phyloP scores from a whole-genome alignment of 768 basidiomycete species.

The Harrya chromipes region DNA sequence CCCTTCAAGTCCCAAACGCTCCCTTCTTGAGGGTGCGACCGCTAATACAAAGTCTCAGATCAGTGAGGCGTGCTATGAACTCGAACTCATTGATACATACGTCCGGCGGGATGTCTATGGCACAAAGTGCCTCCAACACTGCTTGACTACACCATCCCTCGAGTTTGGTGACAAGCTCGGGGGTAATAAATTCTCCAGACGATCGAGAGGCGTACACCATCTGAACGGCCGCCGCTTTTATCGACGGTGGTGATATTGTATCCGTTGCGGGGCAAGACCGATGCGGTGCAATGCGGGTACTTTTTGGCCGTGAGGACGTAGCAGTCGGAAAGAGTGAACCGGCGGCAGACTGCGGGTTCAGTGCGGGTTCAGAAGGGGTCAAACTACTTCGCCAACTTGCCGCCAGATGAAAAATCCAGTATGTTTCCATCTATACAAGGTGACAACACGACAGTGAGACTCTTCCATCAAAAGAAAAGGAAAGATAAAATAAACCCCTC shows the following conservation, averaged over 20 bases:
- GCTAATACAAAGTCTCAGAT: conserved; percentile 34
- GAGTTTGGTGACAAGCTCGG: conserved; percentile 53
- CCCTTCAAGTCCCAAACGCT: conserved; percentile 51
- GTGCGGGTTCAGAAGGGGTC: conserved; percentile 19
- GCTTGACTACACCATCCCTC: conserved; percentile 64
- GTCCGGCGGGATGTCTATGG: conserved; percentile 45
- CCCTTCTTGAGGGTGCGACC: conserved; percentile 49
- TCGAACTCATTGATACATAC: conserved; percentile 34
- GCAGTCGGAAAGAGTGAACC: conserved; percentile 38
- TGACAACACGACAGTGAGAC: neutral
- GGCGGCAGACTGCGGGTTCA: conserved; percentile 43
- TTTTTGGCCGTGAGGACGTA: conserved; percentile 5
- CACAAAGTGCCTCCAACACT: conserved; percentile 54
- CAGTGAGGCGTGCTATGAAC: conserved; percentile 1
- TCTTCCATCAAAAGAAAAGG: neutral
- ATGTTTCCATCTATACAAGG: conserved; percentile 74
- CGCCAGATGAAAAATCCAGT: conserved; percentile 78
- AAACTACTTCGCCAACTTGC: conserved; percentile 53
- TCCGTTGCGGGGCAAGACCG: neutral
- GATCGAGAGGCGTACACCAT: conserved; percentile 79
- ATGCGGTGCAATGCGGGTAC: conserved; percentile 2
- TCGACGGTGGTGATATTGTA: conserved; percentile 31
- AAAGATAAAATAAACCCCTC: neutral
- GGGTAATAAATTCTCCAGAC: conserved; percentile 73
- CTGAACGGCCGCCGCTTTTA: conserved; percentile 76